Base-by-base conservation (phyloP, 176 grass and related monocot genomes). In the Aegilops sharonensis region DNA sequence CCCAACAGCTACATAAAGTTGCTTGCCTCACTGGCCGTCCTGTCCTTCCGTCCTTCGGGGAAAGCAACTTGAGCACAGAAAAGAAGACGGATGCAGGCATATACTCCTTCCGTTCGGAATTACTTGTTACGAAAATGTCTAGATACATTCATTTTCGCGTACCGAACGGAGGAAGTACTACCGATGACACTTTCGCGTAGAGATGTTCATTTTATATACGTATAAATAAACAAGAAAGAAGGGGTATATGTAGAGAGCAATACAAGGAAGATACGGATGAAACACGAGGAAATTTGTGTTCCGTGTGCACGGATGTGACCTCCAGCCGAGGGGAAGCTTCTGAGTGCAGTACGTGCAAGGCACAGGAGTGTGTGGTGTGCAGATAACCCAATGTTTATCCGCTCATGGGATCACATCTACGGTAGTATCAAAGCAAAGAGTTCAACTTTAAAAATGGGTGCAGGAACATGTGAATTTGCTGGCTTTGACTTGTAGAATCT, bases 281-380 rank as follows among this genome's bases (percentile, higher is more conserved):
- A 72, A 23, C 37, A 43, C 37, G 52, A 32, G 68, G 37, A 70
- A 23, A 24, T 10, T 2, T 70, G 11, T 60, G 24, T 61, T 72
- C 9, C 82, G 45, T 9, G 43, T 74, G 75, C 56, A 31, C 13
- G 39, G 4, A 40, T 7, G 15, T 14, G 31, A 48, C 47, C 56
- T 59, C 56, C 50, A 48, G 45, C 14, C 43, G 9, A 8, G 17
- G 72, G 78, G 88, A 90, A 90, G 64, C 79, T 86, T 86, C 88
- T 27, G 31, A 75, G 11, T 8, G 9, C 32, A 32, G 32, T 31
- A 9, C 36, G 63, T 8, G 54, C 54, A 57, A 17, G 10, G 6
- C 52, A 65, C 11, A 20, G 14, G 24, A 71, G 17, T 9, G 64
- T 21, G 43, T 35, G 9, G 24, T 72, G 17, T 32, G 64, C 27